These are phyloP conservation scores for Pyricularia sp. DNA, from an alignment of 2,329 filamentous ascomycete species.

Conservation along the genomic window DNA sequence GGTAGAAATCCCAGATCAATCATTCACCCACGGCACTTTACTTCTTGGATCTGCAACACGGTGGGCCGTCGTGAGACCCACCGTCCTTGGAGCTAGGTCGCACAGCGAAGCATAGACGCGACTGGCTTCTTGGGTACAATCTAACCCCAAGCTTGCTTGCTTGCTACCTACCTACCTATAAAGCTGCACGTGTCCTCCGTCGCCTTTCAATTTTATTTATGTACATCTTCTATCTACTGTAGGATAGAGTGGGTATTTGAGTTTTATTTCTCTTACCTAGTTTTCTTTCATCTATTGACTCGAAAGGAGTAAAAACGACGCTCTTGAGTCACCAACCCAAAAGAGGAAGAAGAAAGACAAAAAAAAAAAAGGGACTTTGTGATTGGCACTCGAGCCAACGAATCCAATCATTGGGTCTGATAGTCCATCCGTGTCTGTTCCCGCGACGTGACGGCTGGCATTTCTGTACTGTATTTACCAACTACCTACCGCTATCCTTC, in stretches of 20 bases:
- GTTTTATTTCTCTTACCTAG: not conserved
- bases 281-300: not conserved
- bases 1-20: not conserved
- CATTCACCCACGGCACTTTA: not conserved
- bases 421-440: not conserved
- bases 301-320: not conserved
- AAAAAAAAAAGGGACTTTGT: not conserved
- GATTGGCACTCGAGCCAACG: not conserved
- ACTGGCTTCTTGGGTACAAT: not conserved
- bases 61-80: not conserved
- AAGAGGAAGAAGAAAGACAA: not conserved
- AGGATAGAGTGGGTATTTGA: not conserved
- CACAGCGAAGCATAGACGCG: not conserved
- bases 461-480: not conserved
- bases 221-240: no score
- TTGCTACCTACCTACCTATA: no score
- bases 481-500: no score
- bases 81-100: not conserved
- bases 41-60: not conserved
- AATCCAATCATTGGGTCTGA: not conserved
- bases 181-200: no score
- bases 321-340: not conserved
- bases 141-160: not conserved
- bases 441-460: not conserved
- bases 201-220: no score